Conservation (phyloP, 2,329 filamentous ascomycete species). For the Fusarium incarnatum region DNA sequence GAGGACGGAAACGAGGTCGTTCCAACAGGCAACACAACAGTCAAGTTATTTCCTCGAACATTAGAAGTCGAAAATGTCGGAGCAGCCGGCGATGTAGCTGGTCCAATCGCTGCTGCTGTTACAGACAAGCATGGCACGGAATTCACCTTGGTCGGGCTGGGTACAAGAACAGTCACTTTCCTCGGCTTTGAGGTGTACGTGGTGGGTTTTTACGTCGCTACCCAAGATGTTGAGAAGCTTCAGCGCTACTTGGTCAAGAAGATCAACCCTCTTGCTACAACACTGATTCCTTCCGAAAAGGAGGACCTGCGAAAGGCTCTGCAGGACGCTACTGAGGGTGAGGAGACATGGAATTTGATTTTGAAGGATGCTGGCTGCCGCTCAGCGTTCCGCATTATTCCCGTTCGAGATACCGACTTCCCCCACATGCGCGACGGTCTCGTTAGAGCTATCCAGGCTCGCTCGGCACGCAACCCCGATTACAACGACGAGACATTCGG, state of each 20-base stretch:
- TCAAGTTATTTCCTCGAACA: conserved; percentile 81
- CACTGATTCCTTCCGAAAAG: conserved; percentile 85
- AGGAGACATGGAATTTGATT: conserved; percentile 79
- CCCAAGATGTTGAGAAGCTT: conserved; percentile 81
- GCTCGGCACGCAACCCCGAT: conserved; percentile 68
- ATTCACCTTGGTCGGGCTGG: conserved; percentile 89
- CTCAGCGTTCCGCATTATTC: conserved; percentile 84
- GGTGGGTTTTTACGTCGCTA: conserved; percentile 90
- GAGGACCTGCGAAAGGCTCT: conserved; percentile 76
- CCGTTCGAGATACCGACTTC: conserved; percentile 95
- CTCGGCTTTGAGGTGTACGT: conserved; percentile 93
- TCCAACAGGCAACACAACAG: conserved; percentile 82
- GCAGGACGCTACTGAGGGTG: conserved; percentile 75
- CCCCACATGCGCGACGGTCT: conserved; percentile 91
- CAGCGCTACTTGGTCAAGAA: conserved; percentile 81
- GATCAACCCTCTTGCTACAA: conserved; percentile 82
- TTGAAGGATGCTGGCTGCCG: conserved; percentile 75
- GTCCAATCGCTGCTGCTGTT: conserved; percentile 55
- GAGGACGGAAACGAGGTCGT: conserved; percentile 80
- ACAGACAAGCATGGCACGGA: conserved; percentile 65
- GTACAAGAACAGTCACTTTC: conserved; percentile 90
- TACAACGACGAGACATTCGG: conserved; percentile 82
- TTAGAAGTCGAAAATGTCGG: conserved; percentile 68
- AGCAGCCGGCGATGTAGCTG: conserved; percentile 39
- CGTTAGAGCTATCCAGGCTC: conserved; percentile 83